Evolutionary conservation across 2,329 filamentous ascomycete genomes (phyloP).

Genomic region (Hypoxylon sp.): DNA sequence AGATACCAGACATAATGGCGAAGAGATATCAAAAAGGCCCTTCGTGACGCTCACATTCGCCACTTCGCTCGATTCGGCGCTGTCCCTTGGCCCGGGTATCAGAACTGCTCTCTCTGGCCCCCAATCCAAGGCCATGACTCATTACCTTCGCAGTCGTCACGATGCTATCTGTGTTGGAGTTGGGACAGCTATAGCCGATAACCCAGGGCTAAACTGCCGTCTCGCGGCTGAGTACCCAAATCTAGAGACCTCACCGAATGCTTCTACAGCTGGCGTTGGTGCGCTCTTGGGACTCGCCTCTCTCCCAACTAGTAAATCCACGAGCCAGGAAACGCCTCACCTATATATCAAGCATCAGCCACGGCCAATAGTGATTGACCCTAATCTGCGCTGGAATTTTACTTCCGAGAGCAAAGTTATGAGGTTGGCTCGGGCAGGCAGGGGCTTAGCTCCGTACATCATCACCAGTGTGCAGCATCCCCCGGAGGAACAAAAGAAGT

Average conservation of each 20-base stretch:
- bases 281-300: constrained; percentile 42
- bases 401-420: constrained; percentile 74
- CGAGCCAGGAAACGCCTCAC: constrained; percentile 58
- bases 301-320: constrained; percentile 34
- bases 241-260: constrained; percentile 23
- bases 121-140: constrained; percentile 91
- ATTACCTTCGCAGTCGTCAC: constrained; percentile 86
- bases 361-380: constrained; percentile 86
- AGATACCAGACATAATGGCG: neutral
- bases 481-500: constrained; percentile 59
- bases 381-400: constrained; percentile 79
- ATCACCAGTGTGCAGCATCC: constrained; percentile 67
- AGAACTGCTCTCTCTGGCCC: constrained; percentile 87
- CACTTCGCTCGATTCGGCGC: constrained; percentile 85
- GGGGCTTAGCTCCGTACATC: constrained; percentile 81
- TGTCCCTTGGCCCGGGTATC: constrained; percentile 82
- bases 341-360: constrained; percentile 71
- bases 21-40: constrained; percentile 37
- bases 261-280: constrained; percentile 37
- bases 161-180: constrained; percentile 88
- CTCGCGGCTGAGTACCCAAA: constrained; percentile 65
- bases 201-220: constrained; percentile 88
- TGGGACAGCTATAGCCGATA: constrained; percentile 85
- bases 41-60: constrained; percentile 88
- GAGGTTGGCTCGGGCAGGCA: constrained; percentile 72